Base-by-base conservation (phyloP, 2,329 filamentous ascomycete genomes). In the Nigrograna mackinnonii region DNA sequence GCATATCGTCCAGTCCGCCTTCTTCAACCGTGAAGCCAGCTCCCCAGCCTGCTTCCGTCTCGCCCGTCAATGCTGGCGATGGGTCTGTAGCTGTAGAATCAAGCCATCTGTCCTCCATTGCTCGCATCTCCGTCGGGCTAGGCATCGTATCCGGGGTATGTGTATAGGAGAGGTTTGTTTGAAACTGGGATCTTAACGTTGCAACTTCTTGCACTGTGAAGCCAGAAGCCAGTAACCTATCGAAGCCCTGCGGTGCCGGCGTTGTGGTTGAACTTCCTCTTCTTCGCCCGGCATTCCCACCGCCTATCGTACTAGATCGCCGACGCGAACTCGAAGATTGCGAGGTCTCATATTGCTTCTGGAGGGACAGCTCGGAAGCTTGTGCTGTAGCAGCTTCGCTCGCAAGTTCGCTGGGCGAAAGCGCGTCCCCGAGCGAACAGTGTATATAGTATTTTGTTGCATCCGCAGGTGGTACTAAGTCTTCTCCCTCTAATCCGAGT, bases 111-210 rank as follows among this genome's bases (percentile, higher is more conserved):
- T 97, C 92, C 67, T 97, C 92, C 62, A 96, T 79, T 17, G 80
- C 76, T 12, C 89, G 83, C 56, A 96, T 75, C 20, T 85, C 81
- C 48, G 86, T 79, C 1, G 89, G 87, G 9, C 82, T 85, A 1
- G 92, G 92, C 86, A 96, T 89, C 0, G 87, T 88, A 64, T 96
- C 91, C 0, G 90, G 90, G 1, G 91, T 95, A 36, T 89, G 89
- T 19, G 87, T 86, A 51, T 86, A 82, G 21, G 86, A 82, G 60
- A 95, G 88, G 49, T 96, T 88, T 33, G 87, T 86, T 32, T 89
- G 81, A 70, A 97, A 99, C 67, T 97, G 92, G 17, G 91, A 83
- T 16, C 94, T 83, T 12, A 99, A 79, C 36, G 87, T 84, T 37
- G 90, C 85, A 12, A 99, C 86, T 68, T 99, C 94, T 2, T 87